Conservation (phyloP, 1,284 basidiomycete species). For the Afroboletus lepidellus region DNA sequence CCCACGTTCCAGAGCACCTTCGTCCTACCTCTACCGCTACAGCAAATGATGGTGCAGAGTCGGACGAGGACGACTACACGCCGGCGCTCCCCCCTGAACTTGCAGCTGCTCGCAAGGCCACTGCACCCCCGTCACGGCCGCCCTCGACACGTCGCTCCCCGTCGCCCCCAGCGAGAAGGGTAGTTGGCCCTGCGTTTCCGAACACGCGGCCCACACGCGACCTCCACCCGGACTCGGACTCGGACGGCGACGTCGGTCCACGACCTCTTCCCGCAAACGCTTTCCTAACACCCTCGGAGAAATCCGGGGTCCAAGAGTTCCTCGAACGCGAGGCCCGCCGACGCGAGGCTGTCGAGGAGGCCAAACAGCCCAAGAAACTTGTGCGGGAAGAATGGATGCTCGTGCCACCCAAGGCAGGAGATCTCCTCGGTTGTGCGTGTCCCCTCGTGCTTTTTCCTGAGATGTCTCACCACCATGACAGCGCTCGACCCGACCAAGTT, state of each 20-base stretch:
- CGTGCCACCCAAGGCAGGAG: constrained; percentile 78
- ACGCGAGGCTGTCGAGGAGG: constrained; percentile 68
- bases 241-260: constrained; percentile 78
- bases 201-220: constrained; percentile 32
- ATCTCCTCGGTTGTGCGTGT: constrained; percentile 69
- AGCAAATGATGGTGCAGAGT: constrained; percentile 43
- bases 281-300: constrained; percentile 30
- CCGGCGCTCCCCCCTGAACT: constrained; percentile 68
- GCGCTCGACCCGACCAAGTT: constrained; percentile 71
- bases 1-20: constrained; percentile 37
- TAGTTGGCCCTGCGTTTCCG: constrained; percentile 42
- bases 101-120: constrained; percentile 34
- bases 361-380: constrained; percentile 66
- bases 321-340: constrained; percentile 78
- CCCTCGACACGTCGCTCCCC: constrained; percentile 23
- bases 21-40: constrained; percentile 16
- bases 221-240: constrained; percentile 62
- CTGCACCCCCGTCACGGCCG: constrained; percentile 12
- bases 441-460: neutral
- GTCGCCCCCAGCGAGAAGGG: constrained; percentile 17
- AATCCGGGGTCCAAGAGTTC: constrained; percentile 68
- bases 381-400: constrained; percentile 96
- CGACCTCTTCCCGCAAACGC: constrained; percentile 54
- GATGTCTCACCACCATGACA: constrained; percentile 15
- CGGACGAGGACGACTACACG: constrained; percentile 59